Evolutionary conservation across 176 grass and related monocot species (phyloP), one percentile per base, ranked within the genome.

Genomic region (Alloteropsis semialata): DNA sequence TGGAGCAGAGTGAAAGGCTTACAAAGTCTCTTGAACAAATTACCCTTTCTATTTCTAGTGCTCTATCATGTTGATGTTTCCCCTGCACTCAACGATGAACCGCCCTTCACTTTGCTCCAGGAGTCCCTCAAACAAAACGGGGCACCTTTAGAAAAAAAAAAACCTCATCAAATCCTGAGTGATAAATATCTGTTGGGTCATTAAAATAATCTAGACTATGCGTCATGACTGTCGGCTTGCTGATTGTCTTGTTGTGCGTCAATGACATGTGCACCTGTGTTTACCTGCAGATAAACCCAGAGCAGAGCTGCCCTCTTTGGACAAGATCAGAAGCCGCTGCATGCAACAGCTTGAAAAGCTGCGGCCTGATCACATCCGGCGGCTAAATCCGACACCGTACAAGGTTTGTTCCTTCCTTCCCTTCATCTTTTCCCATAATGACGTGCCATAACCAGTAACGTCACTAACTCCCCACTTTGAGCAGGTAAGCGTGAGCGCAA

Each of bases 351-450:
- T 99, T 41, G 91, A 92, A 60, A 88, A 93, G 75, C 89, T 99
- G 69, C 84, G 93, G 0, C 77, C 91, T 39, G 96, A 99, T 86
- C 96, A 99, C 84, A 96, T 90, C 84, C 82, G 96, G 50, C 93
- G 96, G 69, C 80, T 99, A 77, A 99, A 99, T 29, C 96, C 96
- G 4, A 99, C 96, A 65, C 96, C 96, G 61, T 99, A 96, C 87
- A 99, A 99, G 93, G 96, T 99, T 84, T 3, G 49, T 21, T 82
- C 43, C 3, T 48, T 72, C 19, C 32, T 37, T 48, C 69, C 0
- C 4, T 51, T 78, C 25, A 15, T 38, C 25, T n/a, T 49, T 58
- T 6, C 12, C 61, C 15, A 22, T 76, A 5, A 37, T 72, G n/a
- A 56, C 42, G 12, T 41, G 29, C 32, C 54, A 25, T 18, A 4